Percentiles rank a stretch among this genome's conserved stretches.
Conservation (phyloP, 2,329 filamentous ascomycete genomes). For the Metarhizium guizhouense region DNA sequence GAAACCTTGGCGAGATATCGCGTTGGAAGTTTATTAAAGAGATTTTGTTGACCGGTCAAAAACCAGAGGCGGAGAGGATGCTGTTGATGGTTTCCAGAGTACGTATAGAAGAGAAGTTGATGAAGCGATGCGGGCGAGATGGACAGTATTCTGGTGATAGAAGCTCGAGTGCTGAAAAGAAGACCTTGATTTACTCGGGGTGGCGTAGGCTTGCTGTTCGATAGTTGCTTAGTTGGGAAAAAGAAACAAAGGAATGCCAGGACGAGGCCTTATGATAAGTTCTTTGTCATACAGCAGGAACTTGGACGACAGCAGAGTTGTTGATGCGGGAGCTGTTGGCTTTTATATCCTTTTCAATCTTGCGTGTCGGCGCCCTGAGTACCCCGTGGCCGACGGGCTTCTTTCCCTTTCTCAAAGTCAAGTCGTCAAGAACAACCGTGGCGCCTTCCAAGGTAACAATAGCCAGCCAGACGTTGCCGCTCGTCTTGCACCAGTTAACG, state of each 20-base stretch:
- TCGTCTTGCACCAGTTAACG: background rate
- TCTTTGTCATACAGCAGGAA: background rate
- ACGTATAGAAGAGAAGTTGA: background rate
- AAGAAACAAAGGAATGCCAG: background rate
- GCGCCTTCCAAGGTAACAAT: background rate
- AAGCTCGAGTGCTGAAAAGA: background rate
- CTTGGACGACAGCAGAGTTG: background rate
- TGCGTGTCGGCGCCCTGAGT: background rate
- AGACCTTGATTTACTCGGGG: no score
- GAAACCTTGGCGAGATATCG: no score
- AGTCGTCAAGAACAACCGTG: background rate
- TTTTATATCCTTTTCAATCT: slow-evolving; percentile 1
- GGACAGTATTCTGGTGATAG: background rate
- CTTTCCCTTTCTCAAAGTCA: background rate
- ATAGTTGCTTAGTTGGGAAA: no score
- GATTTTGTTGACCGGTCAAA: no score
- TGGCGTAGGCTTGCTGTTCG: no score
- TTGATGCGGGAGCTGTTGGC: background rate
- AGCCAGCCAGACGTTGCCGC: background rate
- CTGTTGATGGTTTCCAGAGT: no score
- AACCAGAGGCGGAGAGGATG: no score
- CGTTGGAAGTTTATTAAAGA: no score
- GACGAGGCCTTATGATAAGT: background rate
- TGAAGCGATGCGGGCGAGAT: background rate
- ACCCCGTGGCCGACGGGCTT: background rate